Evolutionary conservation across 768 basidiomycete species (phyloP), one percentile per base, ranked within the genome.

Genomic region (Trametes cinnabarina): DNA sequence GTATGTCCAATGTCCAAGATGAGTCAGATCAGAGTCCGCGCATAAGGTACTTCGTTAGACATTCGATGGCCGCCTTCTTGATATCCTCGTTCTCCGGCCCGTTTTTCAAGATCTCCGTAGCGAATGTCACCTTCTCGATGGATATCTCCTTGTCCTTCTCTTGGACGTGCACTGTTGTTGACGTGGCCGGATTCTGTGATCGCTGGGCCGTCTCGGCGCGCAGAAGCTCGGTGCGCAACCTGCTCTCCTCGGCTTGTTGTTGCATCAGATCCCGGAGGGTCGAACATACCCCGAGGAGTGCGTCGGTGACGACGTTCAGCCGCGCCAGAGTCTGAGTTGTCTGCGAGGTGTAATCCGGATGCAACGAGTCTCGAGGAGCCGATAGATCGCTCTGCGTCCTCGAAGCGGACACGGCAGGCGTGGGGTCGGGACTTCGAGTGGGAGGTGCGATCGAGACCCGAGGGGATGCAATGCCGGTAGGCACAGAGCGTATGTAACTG

Each of bases 181-280:
- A 32, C 30, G 12, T 7, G 30, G 30, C 57, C 82, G 65, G 79
- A 78, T 58, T 84, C 84, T 22, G 76, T 17, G 28, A 47, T n/a
- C 54, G 53, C 40, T 41, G 78, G 47, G 78, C 72, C 65, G 87
- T 86, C 42, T 87, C 87, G 60, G 90, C 87, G 19, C 83, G 76
- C 66, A 89, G 64, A 62, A 85, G 85, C 56, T 90, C 89, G 41
- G 88, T 76, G 66, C 87, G 87, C 73, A 83, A 77, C 70, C 86
- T 85, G 59, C 80, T 81, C 34, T 87, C 82, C 63, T 89, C 87
- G 22, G 80, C 81, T 66, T 90, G 89, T 40, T 82, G 75, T 60
- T 85, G 84, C 39, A 90, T 71, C 58, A 83, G 79, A 60, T 86
- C 82, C 66, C 85, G 61, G 40, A 71, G 55, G 35, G 63, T 55